Conservation (phyloP, 306 rosid genomes). For the Vachellia collinsii region DNA sequence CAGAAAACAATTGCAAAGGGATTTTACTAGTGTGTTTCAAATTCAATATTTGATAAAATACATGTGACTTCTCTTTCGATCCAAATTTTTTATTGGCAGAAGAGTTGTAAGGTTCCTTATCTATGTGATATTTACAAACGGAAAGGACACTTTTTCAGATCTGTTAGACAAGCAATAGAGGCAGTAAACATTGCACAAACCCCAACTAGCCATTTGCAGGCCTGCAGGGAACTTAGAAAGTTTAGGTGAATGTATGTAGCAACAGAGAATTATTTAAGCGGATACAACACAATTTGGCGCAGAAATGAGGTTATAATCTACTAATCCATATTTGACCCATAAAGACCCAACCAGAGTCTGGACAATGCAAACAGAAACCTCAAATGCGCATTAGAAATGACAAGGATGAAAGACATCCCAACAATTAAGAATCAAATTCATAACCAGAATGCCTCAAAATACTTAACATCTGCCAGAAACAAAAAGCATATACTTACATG, state of each 20-base stretch:
- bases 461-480: constrained; percentile 11
- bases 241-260: background rate
- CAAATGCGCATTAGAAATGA: constrained; percentile 25
- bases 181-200: background rate
- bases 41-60: constrained; percentile 5
- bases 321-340: constrained; percentile 14
- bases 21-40: background rate
- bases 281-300: background rate
- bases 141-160: background rate
- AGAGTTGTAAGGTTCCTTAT: background rate
- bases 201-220: background rate
- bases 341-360: background rate
- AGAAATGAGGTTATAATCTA: constrained; percentile 29
- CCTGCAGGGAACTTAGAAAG: constrained; percentile 1
- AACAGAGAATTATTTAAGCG: constrained; percentile 7
- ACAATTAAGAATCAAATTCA: background rate
- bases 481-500: constrained; percentile 71
- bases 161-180: background rate
- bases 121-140: background rate
- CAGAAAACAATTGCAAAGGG: background rate
- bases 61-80: background rate
- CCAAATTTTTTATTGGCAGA: background rate
- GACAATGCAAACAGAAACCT: constrained; percentile 17
- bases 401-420: constrained; percentile 6
- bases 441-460: constrained; percentile 22